A percentile compares a stretch with the other conserved stretches of the same genome.
These are phyloP conservation scores for Mucor racemosus DNA, from an alignment of 371 early-diverging fungal genomes.

Conservation along the genomic window DNA sequence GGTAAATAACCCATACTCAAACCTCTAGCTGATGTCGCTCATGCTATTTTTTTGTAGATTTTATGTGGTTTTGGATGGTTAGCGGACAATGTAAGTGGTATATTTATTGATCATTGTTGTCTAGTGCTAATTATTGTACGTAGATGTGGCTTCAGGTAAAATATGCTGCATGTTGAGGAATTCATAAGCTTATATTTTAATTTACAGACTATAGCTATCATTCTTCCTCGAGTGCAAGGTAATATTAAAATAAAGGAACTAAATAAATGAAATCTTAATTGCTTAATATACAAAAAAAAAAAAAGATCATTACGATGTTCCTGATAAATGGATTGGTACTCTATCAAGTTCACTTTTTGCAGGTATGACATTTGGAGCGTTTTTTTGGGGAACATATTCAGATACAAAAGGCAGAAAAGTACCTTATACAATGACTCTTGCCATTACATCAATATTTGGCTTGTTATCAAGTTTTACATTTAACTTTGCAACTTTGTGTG, in stretches of 20 bases:
- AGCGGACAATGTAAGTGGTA: conserved; percentile 77
- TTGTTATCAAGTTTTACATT: conserved; percentile 70
- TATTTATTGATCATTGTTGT: background rate
- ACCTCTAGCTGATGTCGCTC: background rate
- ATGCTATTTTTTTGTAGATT: conserved; percentile 45
- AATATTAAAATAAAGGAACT: background rate
- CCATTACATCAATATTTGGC: conserved; percentile 76
- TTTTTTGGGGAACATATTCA: conserved; percentile 81
- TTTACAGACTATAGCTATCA: conserved; percentile 66
- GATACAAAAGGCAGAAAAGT: conserved; percentile 79
- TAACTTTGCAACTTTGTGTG: conserved; percentile 66
- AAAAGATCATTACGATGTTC: conserved; percentile 62
- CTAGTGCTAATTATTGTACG: background rate
- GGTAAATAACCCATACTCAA: conserved; percentile 34
- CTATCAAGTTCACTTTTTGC: conserved; percentile 72
- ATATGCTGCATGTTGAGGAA: background rate
- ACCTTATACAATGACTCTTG: conserved; percentile 82
- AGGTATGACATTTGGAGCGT: conserved; percentile 85
- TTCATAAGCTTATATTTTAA: background rate
- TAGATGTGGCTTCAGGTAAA: conserved; percentile 76
- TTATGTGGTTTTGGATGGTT: conserved; percentile 86
- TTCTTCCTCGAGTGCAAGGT: conserved; percentile 64
- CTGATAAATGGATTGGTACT: conserved; percentile 64
- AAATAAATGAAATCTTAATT: background rate
- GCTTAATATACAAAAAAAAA: background rate